phyloP scores from a whole-genome alignment of 1,284 basidiomycete species.

The Rhodotorula sp. region DNA sequence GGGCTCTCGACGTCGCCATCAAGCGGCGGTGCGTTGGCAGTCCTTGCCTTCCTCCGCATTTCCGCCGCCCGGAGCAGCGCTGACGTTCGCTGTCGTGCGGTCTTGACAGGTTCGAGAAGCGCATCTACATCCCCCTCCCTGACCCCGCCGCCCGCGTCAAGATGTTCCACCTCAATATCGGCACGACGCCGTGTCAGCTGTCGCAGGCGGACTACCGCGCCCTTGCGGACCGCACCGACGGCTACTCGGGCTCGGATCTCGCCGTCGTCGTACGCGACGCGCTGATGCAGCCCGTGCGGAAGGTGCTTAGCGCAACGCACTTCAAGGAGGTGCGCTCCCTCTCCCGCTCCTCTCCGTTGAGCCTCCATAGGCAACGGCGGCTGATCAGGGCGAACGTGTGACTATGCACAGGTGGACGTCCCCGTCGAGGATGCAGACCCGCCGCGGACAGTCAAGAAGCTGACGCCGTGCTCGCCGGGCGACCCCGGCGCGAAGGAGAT shows the following conservation, averaged over 20 bases:
- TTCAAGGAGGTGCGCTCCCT: slow-evolving; percentile 68
- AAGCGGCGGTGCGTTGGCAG: slow-evolving; percentile 72
- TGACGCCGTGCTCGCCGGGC: slow-evolving; percentile 93
- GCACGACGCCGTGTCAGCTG: slow-evolving; percentile 85
- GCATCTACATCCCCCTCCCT: slow-evolving; percentile 97
- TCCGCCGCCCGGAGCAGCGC: too few relatives aligned
- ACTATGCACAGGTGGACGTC: slow-evolving; percentile 49
- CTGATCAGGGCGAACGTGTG: background rate
- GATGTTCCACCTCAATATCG: slow-evolving; percentile 97
- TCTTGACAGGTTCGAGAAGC: slow-evolving; percentile 67
- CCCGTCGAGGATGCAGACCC: slow-evolving; percentile 52
- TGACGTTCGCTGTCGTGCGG: too few relatives aligned
- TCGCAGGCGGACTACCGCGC: slow-evolving; percentile 74
- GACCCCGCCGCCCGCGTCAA: slow-evolving; percentile 87
- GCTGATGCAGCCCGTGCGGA: slow-evolving; percentile 97
- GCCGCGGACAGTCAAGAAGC: slow-evolving; percentile 60
- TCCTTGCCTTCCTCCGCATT: background rate
- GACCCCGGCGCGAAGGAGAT: slow-evolving; percentile 84
- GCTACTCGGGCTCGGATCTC: slow-evolving; percentile 91
- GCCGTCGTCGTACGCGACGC: slow-evolving; percentile 94
- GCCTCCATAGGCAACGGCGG: too few relatives aligned
- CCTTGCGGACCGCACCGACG: slow-evolving; percentile 84
- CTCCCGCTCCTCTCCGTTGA: background rate
- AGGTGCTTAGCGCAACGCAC: slow-evolving; percentile 92
- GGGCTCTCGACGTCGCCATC: slow-evolving; percentile 96